Conservation (phyloP, 768 basidiomycete genomes). For the Suillus sp. region DNA sequence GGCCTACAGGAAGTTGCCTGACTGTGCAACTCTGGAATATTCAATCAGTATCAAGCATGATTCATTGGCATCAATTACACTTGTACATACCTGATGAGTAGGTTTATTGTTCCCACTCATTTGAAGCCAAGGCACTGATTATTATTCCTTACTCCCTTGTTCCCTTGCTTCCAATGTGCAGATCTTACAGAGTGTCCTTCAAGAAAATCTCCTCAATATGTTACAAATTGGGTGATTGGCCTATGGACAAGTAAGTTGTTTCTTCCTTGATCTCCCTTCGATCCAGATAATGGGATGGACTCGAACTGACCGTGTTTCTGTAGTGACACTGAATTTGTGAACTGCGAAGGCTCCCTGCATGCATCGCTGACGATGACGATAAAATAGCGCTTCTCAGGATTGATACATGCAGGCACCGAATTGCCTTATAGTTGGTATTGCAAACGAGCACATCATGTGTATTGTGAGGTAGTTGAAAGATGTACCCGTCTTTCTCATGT, state of each 20-base stretch:
- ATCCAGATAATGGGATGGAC: not conserved
- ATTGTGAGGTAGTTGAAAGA: no score
- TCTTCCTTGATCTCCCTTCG: not conserved
- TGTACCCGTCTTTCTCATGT: not conserved
- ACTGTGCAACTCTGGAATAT: not conserved
- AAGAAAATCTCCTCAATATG: not conserved
- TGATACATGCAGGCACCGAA: not conserved
- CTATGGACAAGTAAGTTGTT: not conserved
- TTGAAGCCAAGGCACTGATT: not conserved
- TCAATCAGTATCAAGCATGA: not conserved
- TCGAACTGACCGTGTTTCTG: not conserved
- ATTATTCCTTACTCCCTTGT: no score
- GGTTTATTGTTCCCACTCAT: not conserved
- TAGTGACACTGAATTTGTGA: not conserved
- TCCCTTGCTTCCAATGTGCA: not conserved
- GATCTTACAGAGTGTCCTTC: no score
- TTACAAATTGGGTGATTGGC: not conserved
- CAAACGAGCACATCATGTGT: no score
- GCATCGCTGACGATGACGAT: not conserved
- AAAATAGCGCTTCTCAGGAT: not conserved
- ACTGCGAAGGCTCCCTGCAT: not conserved
- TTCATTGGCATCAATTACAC: not conserved
- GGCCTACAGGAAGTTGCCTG: not conserved
- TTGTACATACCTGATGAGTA: not conserved
- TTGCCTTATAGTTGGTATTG: no score